These are phyloP conservation scores for Cystobasidium slooffiae DNA, from an alignment of 1,284 basidiomycete genomes.

Conservation along the genomic window DNA sequence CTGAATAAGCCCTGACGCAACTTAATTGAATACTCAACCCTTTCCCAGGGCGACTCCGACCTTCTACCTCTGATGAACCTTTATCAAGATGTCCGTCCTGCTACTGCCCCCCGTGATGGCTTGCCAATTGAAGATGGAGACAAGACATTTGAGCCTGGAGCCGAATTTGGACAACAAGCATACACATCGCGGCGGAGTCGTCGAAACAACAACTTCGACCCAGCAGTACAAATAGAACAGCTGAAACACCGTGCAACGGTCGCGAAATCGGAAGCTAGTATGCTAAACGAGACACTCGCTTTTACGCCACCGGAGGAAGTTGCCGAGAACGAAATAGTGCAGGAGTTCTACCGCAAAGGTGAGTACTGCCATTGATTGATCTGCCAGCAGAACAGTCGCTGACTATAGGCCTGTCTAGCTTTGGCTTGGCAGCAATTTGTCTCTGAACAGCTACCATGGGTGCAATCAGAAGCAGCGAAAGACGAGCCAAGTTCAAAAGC, in stretches of 20 bases:
- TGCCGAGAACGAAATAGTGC: conserved; percentile 47
- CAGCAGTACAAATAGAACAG: conserved; percentile 44
- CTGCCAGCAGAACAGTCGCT: neutral
- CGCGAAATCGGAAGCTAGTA: conserved; percentile 46
- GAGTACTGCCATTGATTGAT: neutral
- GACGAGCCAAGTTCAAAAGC: conserved; percentile 27
- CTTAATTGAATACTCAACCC: neutral
- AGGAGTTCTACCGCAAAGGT: conserved; percentile 58
- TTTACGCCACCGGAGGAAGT: conserved; percentile 41
- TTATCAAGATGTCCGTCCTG: conserved; percentile 46
- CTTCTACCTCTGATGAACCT: conserved; percentile 44
- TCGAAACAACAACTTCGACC: conserved; percentile 15
- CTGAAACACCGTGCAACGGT: conserved; percentile 43
- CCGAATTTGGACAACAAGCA: conserved; percentile 5
- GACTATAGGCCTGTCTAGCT: conserved; percentile 41
- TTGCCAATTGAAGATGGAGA: conserved; percentile 43
- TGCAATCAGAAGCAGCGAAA: conserved; percentile 58
- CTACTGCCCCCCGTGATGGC: conserved; percentile 42
- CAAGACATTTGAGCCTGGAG: conserved; percentile 38
- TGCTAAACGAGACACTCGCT: conserved; percentile 49
- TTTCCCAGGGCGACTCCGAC: conserved; percentile 43
- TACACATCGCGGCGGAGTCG: neutral
- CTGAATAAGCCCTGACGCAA: neutral
- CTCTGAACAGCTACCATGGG: conserved; percentile 60
- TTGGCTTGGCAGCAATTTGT: conserved; percentile 57